Evolutionary conservation across 2,329 filamentous ascomycete genomes (phyloP).

Genomic region (Fusarium sp.): DNA sequence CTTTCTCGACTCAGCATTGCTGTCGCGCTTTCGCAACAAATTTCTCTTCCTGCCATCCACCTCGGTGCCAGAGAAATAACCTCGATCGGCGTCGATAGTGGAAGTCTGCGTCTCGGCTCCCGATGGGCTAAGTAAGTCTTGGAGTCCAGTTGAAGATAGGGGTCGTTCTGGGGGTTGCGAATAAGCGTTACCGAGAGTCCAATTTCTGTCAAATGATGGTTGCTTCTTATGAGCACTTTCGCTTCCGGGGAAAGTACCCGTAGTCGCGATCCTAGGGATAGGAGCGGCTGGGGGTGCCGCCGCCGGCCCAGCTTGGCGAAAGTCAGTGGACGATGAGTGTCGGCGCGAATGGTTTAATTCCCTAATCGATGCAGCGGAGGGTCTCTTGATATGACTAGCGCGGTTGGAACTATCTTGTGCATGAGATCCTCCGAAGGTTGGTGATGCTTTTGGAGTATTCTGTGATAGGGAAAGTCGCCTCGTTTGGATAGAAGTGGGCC

Average conservation of each 20-base stretch:
- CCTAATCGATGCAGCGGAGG: constrained; percentile 85
- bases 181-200: constrained; percentile 71
- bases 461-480: constrained; percentile 65
- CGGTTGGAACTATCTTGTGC: constrained; percentile 62
- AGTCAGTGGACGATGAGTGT: constrained; percentile 85
- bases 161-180: constrained; percentile 59
- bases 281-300: constrained; percentile 44
- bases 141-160: constrained; percentile 66
- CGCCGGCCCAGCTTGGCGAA: constrained; percentile 59
- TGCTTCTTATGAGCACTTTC: constrained; percentile 71
- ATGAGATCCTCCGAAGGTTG: constrained; percentile 58
- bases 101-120: constrained; percentile 61
- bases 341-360: constrained; percentile 86
- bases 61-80: constrained; percentile 94
- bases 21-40: constrained; percentile 83
- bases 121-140: constrained; percentile 58
- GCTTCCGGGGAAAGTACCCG: constrained; percentile 58
- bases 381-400: constrained; percentile 67
- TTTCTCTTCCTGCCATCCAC: constrained; percentile 81
- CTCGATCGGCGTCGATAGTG: constrained; percentile 79
- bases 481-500: constrained; percentile 61
- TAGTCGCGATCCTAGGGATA: constrained; percentile 57
- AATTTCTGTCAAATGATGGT: constrained; percentile 77
- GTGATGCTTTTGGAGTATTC: constrained; percentile 61
- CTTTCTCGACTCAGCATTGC: constrained; percentile 73